Percentiles rank a stretch among this genome's conserved stretches.
These are phyloP conservation scores for Arthrobotrys conoides DNA, from an alignment of 2,329 filamentous ascomycete species.

Conservation along the genomic window DNA sequence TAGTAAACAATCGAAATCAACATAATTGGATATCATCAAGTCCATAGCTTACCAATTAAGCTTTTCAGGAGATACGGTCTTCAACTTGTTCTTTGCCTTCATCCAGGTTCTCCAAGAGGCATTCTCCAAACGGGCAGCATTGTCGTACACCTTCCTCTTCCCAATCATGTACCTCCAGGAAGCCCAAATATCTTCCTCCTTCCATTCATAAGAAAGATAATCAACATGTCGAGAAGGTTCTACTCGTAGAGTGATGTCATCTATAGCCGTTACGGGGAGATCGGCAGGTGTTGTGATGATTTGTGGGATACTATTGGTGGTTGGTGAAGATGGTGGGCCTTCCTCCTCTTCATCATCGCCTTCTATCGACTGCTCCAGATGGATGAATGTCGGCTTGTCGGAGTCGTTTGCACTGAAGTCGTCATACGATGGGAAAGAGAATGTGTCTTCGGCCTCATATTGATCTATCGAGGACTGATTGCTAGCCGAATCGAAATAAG, in stretches of 20 bases:
- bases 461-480: slow-evolving; percentile 58
- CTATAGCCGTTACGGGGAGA: slow-evolving; percentile 56
- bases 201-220: slow-evolving; percentile 93
- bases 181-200: slow-evolving; percentile 95
- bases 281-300: slow-evolving; percentile 54
- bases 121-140: slow-evolving; percentile 88
- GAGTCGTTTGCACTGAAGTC: slow-evolving; percentile 52
- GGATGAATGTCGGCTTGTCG: slow-evolving; percentile 55
- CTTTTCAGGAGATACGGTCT: slow-evolving; percentile 89
- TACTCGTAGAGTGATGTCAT: slow-evolving; percentile 63
- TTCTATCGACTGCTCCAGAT: slow-evolving; percentile 57
- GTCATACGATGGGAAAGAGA: slow-evolving; percentile 57
- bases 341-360: slow-evolving; percentile 49
- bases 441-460: slow-evolving; percentile 53
- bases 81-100: slow-evolving; percentile 88
- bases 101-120: slow-evolving; percentile 98
- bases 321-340: slow-evolving; percentile 38
- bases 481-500: slow-evolving; percentile 58
- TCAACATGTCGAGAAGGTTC: slow-evolving; percentile 82
- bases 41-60: slow-evolving; percentile 83
- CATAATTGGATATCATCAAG: not conserved
- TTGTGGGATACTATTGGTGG: slow-evolving; percentile 28
- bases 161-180: slow-evolving; percentile 95
- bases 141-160: slow-evolving; percentile 82
- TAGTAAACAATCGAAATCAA: slow-evolving; percentile 7